A percentile compares a stretch with the other conserved stretches of the same genome.
Evolutionary conservation across 805 yeast species (phyloP).

Genomic region (Kuraishia capsulata): DNA sequence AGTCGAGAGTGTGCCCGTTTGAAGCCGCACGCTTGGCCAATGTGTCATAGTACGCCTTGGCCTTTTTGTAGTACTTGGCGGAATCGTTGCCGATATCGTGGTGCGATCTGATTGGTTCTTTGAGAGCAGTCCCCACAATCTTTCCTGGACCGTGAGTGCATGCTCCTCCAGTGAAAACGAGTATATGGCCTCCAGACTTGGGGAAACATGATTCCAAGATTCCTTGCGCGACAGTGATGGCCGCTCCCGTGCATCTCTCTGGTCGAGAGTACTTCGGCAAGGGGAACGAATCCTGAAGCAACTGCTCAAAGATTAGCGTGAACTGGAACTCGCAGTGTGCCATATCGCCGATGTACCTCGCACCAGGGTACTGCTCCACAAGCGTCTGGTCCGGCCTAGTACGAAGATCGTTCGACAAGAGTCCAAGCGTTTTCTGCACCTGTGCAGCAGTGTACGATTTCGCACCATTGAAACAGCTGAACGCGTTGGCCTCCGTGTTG

Average conservation of each 20-base stretch:
- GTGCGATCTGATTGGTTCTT: conserved; percentile 60
- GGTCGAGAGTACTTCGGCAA: conserved; percentile 34
- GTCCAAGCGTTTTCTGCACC: conserved; percentile 35
- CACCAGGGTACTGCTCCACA: conserved; percentile 13
- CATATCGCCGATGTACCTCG: conserved; percentile 37
- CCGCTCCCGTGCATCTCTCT: conserved; percentile 50
- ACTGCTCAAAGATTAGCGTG: conserved; percentile 35
- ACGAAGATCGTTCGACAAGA: conserved; percentile 25
- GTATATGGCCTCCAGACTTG: conserved; percentile 43
- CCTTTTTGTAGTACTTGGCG: conserved; percentile 31
- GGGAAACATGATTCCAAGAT: conserved; percentile 28
- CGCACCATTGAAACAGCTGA: conserved; percentile 45
- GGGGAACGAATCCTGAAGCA: conserved; percentile 42
- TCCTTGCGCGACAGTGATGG: conserved; percentile 38
- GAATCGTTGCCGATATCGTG: conserved; percentile 44
- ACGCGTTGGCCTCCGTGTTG: conserved; percentile 22
- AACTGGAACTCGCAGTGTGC: conserved; percentile 42
- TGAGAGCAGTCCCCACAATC: conserved; percentile 45
- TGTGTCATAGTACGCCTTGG: conserved; percentile 36
- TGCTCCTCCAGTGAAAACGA: conserved; percentile 54
- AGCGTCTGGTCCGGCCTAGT: conserved; percentile 5
- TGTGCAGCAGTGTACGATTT: conserved; percentile 40
- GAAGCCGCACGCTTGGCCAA: conserved; percentile 38
- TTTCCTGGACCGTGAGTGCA: conserved; percentile 60
- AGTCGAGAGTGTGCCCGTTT: conserved; percentile 45